These are phyloP conservation scores for Saccharomyces hybrid DNA, from an alignment of 1,139 yeast species.

Conservation along the genomic window DNA sequence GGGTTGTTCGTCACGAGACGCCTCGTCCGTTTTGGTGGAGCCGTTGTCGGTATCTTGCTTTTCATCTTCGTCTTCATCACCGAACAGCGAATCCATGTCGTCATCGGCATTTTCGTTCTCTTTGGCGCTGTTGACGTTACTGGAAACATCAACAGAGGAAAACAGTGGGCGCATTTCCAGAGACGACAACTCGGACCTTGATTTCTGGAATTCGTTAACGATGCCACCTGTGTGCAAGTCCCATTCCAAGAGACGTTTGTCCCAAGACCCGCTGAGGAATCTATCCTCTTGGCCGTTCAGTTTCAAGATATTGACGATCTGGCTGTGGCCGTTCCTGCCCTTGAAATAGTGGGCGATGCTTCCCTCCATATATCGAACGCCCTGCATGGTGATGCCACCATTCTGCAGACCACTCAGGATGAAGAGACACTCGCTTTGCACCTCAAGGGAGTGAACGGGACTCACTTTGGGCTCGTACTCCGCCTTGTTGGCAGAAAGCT, in stretches of 20 bases:
- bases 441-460: conserved; percentile 84
- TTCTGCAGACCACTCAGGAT: conserved; percentile 69
- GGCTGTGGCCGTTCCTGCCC: conserved; percentile 45
- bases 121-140: conserved; percentile 1
- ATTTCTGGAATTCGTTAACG: conserved; percentile 39
- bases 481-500: conserved; percentile 35
- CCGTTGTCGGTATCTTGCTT: conserved; percentile 22
- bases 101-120: conserved; percentile 38
- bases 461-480: conserved; percentile 60
- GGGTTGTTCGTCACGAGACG: conserved; percentile 1
- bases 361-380: conserved; percentile 81
- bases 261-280: conserved; percentile 89
- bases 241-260: conserved; percentile 72
- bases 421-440: conserved; percentile 78
- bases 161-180: conserved; percentile 74
- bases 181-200: conserved; percentile 73
- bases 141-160: conserved; percentile 35
- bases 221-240: conserved; percentile 69
- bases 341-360: conserved; percentile 66
- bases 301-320: conserved; percentile 65
- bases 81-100: conserved; percentile 74
- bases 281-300: conserved; percentile 45
- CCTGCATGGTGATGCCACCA: conserved; percentile 84
- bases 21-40: conserved; percentile 1
- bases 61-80: conserved; percentile 59